Conservation (phyloP, 1,284 basidiomycete genomes). For the Ganoderma lucidum region DNA sequence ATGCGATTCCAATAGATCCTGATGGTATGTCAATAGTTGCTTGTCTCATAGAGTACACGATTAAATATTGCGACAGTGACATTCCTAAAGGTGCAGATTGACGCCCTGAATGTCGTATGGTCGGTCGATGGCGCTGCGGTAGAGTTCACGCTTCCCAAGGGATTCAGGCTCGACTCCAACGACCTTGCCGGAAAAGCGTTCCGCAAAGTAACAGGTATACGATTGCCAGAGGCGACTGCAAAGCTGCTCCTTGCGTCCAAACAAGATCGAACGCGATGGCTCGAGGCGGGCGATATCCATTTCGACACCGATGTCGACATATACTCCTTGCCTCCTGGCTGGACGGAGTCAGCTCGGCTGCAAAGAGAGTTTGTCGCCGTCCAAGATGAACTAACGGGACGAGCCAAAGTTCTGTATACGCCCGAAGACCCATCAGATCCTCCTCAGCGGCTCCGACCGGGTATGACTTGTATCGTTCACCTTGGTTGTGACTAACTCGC, state of each 20-base stretch:
- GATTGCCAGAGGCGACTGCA: constrained; percentile 55
- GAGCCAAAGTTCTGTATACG: constrained; percentile 68
- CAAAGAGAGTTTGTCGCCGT: constrained; percentile 76
- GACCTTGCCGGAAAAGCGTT: constrained; percentile 75
- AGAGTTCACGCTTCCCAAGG: constrained; percentile 63
- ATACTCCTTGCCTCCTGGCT: constrained; percentile 70
- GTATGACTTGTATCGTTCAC: constrained; percentile 32
- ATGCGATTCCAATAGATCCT: constrained; percentile 68
- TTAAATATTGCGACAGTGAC: constrained; percentile 56
- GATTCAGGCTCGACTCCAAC: constrained; percentile 74
- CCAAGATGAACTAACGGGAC: constrained; percentile 75
- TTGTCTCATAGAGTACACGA: not conserved
- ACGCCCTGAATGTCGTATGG: constrained; percentile 63
- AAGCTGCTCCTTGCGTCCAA: constrained; percentile 56
- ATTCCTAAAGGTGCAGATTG: constrained; percentile 70
- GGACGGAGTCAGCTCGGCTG: constrained; percentile 55
- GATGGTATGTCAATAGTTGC: constrained; percentile 67
- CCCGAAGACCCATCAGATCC: constrained; percentile 25
- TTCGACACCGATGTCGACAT: constrained; percentile 72
- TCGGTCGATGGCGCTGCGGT: constrained; percentile 60
- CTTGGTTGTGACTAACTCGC: constrained; percentile 21
- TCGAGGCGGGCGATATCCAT: constrained; percentile 67
- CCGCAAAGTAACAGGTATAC: constrained; percentile 64
- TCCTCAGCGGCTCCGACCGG: constrained; percentile 25
- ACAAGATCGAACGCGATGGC: constrained; percentile 60